These are phyloP conservation scores for Didymella arachidicola DNA, from an alignment of 2,329 filamentous ascomycete genomes.

Conservation along the genomic window DNA sequence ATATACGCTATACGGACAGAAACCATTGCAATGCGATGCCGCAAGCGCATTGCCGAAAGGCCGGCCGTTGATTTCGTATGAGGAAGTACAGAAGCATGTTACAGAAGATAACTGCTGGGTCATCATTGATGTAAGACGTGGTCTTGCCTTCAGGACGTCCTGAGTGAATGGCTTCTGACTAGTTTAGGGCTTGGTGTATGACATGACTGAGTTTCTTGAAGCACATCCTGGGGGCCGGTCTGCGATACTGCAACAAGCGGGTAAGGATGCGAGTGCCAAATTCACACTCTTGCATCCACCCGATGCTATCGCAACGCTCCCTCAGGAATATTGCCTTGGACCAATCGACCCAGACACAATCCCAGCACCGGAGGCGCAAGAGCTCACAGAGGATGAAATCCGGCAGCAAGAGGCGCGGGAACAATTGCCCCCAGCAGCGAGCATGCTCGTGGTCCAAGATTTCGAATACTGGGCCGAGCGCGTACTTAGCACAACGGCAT, in stretches of 20 bases:
- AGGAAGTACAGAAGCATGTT: conserved; percentile 9
- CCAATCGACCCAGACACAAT: conserved; percentile 7
- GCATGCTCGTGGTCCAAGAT: conserved; percentile 8
- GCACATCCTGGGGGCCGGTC: conserved; percentile 9
- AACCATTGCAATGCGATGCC: conserved; percentile 6
- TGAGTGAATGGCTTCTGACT: not conserved
- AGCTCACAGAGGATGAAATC: conserved; percentile 4
- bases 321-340: conserved; percentile 7
- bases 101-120: conserved; percentile 11
- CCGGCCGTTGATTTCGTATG: conserved; percentile 1
- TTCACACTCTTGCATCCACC: conserved; percentile 15
- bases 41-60: not conserved
- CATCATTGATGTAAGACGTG: conserved; percentile 2
- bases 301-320: conserved; percentile 1
- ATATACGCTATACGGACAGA: conserved; percentile 9
- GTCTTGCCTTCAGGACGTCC: no score
- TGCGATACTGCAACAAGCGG: conserved; percentile 12
- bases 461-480: conserved; percentile 13
- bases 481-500: conserved; percentile 12
- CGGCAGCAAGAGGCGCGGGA: conserved; percentile 3
- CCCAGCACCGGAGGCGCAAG: not conserved
- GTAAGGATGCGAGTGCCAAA: conserved; percentile 7
- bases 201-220: conserved; percentile 11
- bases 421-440: conserved; percentile 6
- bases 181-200: conserved; percentile 5